Base-by-base conservation (phyloP, 1,139 yeast genomes). In the Debaryomycetaceae sp. region DNA sequence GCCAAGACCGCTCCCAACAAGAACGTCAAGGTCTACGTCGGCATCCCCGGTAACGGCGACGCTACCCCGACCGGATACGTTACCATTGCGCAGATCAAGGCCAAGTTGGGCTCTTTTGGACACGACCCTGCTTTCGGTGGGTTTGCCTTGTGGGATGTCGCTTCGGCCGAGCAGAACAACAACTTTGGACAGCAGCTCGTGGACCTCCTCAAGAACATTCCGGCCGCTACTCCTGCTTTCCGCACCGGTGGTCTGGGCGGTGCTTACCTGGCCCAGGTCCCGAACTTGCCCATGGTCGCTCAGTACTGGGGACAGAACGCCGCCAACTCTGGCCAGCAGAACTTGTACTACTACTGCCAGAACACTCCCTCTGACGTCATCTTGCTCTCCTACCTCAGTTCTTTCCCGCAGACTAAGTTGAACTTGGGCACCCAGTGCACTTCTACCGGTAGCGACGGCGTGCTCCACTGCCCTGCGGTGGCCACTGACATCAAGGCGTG, bases 231-330 rank as follows among this genome's bases (percentile, higher is more conserved):
- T n/a, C n/a, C n/a, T n/a, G n/a, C n/a, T n/a, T n/a, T n/a, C n/a
- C n/a, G n/a, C n/a, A n/a, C n/a, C n/a, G n/a, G n/a, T n/a, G n/a
- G n/a, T n/a, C n/a, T n/a, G n/a, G n/a, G n/a, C n/a, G n/a, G n/a
- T n/a, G n/a, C n/a, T n/a, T n/a, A n/a, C n/a, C n/a, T n/a, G n/a
- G n/a, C n/a, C n/a, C n/a, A n/a, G n/a, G n/a, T n/a, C n/a, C n/a
- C n/a, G n/a, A n/a, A n/a, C n/a, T n/a, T n/a, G n/a, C n/a, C n/a
- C n/a, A n/a, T n/a, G n/a, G 73, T 83, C 27, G 95, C 78, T 19
- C 67, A 82, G 12, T 85, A 85, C 55, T 86, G 95, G 95, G 96
- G 96, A 27, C 96, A 86, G 55, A 73, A 77, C 45, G 76, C 92
- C 13, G 80, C 73, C 20, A n/a, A n/a, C n/a, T 85, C 85, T 11